Evolutionary conservation across 164 flowering plant species (phyloP), one percentile per base, ranked within the genome.

Genomic region (Cinnamomum micranthum): DNA sequence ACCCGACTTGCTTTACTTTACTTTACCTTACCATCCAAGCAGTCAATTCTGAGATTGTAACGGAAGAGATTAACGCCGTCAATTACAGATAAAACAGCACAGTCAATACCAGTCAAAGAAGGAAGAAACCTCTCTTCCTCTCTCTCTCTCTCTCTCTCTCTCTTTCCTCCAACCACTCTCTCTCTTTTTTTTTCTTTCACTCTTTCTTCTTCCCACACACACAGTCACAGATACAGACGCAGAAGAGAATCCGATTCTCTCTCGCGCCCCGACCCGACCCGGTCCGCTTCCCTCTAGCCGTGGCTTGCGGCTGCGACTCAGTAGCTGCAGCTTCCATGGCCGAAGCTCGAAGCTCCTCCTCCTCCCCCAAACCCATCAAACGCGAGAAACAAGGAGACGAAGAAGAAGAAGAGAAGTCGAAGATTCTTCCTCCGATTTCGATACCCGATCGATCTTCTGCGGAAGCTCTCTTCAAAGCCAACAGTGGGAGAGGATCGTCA

Each of bases 91-190:
- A 19, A 67, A 67, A 67, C 50, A 31, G 9, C 9, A 17, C 33
- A 31, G 69, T 67, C 69, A 67, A 67, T 10, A 33, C 6, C 69
- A 67, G 69, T 67, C 69, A 67, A 31, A 67, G 69, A 19, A 31
- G 50, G 17, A 19, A 28, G 17, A 15, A 20, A 0, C 27, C 2
- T 12, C 67, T 20, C 14, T 10, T 27, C 28, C 63, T 2, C 63
- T 5, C 28, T 23, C 25, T 22, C 22, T 28, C 47, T 19, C 47
- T 24, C 63, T 2, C 63, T 5, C 27, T 22, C 25, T 22, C 22
- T 27, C 47, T 19, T n/a, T n/a, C 47, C 33, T 31, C 33, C 15
- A 55, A 55, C 47, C 47, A 41, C 47, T 41, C 47, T 59, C 63
- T 58, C 5, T 19, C n/a, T n/a, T n/a, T 14, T 58, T 20, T 14